These are phyloP conservation scores for Amanita molliuscula DNA, from an alignment of 768 basidiomycete genomes.

Conservation along the genomic window DNA sequence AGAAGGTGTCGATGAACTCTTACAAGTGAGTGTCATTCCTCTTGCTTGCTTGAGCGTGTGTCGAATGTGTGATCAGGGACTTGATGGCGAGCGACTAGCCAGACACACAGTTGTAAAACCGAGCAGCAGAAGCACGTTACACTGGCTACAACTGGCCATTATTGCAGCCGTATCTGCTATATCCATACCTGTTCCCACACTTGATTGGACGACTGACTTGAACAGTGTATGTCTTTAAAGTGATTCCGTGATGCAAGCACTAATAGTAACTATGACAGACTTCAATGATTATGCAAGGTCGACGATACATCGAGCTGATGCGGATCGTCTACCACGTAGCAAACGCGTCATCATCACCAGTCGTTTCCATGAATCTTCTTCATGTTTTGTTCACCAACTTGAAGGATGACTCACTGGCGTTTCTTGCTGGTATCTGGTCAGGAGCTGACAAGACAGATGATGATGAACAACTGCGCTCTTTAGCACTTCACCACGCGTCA, in stretches of 20 bases:
- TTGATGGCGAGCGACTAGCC: slow-evolving; percentile 33
- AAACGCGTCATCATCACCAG: slow-evolving; percentile 37
- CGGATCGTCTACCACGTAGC: slow-evolving; percentile 56
- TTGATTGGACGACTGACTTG: slow-evolving; percentile 43
- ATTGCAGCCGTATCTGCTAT: slow-evolving; percentile 41
- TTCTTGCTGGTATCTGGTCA: slow-evolving; percentile 70
- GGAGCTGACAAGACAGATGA: slow-evolving; percentile 15
- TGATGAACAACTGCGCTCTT: slow-evolving; percentile 27
- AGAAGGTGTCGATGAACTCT: slow-evolving; percentile 16
- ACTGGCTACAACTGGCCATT: slow-evolving; percentile 49
- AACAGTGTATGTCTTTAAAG: slow-evolving; percentile 21
- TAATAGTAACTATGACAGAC: slow-evolving; percentile 4
- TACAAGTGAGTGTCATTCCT: slow-evolving; percentile 18
- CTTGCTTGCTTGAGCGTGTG: not conserved
- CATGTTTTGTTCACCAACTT: slow-evolving; percentile 57
- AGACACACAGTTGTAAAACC: slow-evolving; percentile 49
- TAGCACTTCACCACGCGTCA: slow-evolving; percentile 63
- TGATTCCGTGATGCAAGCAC: not conserved
- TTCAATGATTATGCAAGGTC: slow-evolving; percentile 14
- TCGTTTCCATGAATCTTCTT: slow-evolving; percentile 48
- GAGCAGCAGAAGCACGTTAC: slow-evolving; percentile 41
- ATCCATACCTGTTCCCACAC: slow-evolving; percentile 19
- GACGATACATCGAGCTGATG: slow-evolving; percentile 49
- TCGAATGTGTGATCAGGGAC: slow-evolving; percentile 24
- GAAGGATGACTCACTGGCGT: slow-evolving; percentile 61